Evolutionary conservation across 169 alveolate genomes (phyloP).

Genomic region (Plasmodium relictum): DNA sequence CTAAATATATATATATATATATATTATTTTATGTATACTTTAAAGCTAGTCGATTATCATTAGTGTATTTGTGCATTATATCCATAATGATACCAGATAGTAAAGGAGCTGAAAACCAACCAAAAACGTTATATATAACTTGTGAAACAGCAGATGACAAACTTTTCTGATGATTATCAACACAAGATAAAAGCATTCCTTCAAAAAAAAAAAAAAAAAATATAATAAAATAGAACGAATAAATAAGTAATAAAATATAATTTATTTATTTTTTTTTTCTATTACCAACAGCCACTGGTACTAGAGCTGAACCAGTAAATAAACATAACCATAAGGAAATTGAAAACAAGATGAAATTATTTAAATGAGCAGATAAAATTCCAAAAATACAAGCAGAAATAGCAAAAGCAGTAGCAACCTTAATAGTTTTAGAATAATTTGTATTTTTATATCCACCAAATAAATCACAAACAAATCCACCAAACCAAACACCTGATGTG

Average conservation of each 20-base stretch:
- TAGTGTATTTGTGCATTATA: conserved; percentile 78
- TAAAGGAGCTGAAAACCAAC: conserved; percentile 87
- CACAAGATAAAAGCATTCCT: conserved; percentile 81
- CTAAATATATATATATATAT: neutral
- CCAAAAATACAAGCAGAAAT: conserved; percentile 82
- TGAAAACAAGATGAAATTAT: conserved; percentile 78
- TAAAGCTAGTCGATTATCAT: conserved; percentile 70
- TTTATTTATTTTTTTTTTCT: neutral
- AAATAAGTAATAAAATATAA: neutral
- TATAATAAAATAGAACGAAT: neutral
- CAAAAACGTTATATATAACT: conserved; percentile 81
- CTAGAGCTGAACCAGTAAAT: conserved; percentile 88
- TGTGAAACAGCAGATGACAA: conserved; percentile 85
- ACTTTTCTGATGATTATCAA: conserved; percentile 80
- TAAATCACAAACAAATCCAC: conserved; percentile 89
- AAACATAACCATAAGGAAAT: conserved; percentile 86
- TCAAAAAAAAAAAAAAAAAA: conserved; percentile 1
- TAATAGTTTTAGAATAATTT: conserved; percentile 82
- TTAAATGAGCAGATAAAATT: conserved; percentile 80
- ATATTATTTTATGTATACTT: conserved; percentile 17
- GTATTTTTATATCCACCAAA: conserved; percentile 88
- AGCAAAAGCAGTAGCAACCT: conserved; percentile 87
- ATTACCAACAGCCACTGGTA: conserved; percentile 87
- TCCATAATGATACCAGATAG: conserved; percentile 83
- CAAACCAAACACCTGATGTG: conserved; percentile 88